A percentile compares a stretch with the other conserved stretches of the same genome.
Evolutionary conservation across 1,284 basidiomycete species (phyloP).

Genomic region (Boletellus dicymbophilus): DNA sequence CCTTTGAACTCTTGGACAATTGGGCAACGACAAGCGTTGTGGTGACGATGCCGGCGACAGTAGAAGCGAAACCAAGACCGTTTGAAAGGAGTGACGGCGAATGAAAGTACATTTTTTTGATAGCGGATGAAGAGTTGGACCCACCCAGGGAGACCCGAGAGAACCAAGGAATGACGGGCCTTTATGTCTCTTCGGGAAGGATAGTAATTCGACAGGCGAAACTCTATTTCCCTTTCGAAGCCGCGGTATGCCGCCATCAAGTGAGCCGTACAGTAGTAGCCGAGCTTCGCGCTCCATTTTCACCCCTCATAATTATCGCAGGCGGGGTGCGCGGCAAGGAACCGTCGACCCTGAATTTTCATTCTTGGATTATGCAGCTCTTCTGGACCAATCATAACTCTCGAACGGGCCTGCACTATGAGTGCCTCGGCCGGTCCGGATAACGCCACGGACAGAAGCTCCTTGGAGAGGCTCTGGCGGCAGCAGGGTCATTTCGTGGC

Average conservation of each 20-base stretch:
- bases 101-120: conserved; percentile 1
- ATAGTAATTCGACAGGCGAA: not conserved
- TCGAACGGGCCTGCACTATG: not conserved
- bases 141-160: conserved; percentile 2
- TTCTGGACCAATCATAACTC: not conserved
- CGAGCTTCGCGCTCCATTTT: conserved; percentile 3
- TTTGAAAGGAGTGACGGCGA: conserved; percentile 2
- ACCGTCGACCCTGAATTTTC: conserved; percentile 5
- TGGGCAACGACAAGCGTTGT: conserved; percentile 2
- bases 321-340: not conserved
- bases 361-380: not conserved
- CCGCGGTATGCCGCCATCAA: not conserved
- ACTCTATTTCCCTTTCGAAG: not conserved
- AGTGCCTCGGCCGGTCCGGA: too few relatives aligned
- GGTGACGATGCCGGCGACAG: conserved; percentile 4
- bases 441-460: too few relatives aligned
- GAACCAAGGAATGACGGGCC: not conserved
- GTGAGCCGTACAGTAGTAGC: too few relatives aligned
- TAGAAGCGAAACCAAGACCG: not conserved
- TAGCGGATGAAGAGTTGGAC: conserved; percentile 7
- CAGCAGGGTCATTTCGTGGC: not conserved
- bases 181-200: not conserved
- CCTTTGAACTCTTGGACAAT: conserved; percentile 2
- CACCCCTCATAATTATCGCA: not conserved
- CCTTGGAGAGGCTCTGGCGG: too few relatives aligned